phyloP scores from a whole-genome alignment of 148 eudicot genomes.

The Spergularia marina region DNA sequence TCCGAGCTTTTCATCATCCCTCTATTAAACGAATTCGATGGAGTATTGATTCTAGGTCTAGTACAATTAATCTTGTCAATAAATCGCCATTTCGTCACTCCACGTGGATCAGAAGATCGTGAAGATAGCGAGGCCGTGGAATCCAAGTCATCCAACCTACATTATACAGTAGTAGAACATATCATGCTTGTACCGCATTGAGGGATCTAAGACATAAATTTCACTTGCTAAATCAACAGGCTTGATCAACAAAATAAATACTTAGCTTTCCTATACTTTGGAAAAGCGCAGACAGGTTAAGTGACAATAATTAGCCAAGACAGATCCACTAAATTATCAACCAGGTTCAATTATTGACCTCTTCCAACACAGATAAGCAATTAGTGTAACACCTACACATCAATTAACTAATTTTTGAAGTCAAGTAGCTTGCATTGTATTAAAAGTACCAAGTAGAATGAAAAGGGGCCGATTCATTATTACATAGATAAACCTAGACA shows the following conservation, averaged over 20 bases:
- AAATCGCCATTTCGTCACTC: slow-evolving; percentile 54
- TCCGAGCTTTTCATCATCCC: slow-evolving; percentile 70
- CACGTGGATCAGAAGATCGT: slow-evolving; percentile 46
- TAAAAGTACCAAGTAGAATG: too few species aligned
- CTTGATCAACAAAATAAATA: not conserved
- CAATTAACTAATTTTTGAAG: too few species aligned
- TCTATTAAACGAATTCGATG: slow-evolving; percentile 61
- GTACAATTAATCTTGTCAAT: slow-evolving; percentile 49
- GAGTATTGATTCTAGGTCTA: slow-evolving; percentile 32
- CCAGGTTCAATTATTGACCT: not conserved
- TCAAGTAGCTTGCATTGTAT: not conserved
- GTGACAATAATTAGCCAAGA: too few species aligned
- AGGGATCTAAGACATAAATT: not conserved
- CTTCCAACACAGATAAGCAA: not conserved
- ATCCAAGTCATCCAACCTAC: slow-evolving; percentile 73
- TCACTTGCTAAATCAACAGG: not conserved
- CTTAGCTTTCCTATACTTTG: not conserved
- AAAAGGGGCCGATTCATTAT: too few species aligned
- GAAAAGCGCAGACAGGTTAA: not conserved
- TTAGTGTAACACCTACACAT: not conserved
- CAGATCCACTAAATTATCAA: not conserved
- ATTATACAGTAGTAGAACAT: not conserved
- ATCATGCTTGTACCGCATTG: not conserved
- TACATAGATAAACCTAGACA: too few species aligned
- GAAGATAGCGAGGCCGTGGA: slow-evolving; percentile 58